Evolutionary conservation across 2,329 filamentous ascomycete genomes (phyloP), one percentile per base, ranked within the genome.

Genomic region (Alternaria longipes): DNA sequence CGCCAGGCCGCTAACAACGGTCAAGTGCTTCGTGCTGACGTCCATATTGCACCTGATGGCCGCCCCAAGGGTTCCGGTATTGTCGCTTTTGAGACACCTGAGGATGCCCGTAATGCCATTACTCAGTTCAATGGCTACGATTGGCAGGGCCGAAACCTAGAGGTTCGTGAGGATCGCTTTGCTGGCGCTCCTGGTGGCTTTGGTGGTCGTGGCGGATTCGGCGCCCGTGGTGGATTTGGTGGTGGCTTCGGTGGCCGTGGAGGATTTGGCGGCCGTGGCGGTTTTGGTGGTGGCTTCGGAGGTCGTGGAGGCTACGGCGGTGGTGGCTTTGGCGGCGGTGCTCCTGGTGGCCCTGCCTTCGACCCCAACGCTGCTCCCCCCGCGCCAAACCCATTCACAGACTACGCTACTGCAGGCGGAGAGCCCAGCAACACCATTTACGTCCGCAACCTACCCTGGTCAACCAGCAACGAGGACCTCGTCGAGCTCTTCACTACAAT

Each of bases 71-170:
- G 95, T 56, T 97, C 95, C 52, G 95, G 95, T 68, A 97, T 98
- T 60, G 95, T 99, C 63, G 93, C 95, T 42, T 99, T 97, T 78
- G 95, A 99, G 79, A 94, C 90, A 59, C 89, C 93, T 1, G 94
- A 98, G 60, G 95, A 99, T 81, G 94, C 95, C 42, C 92, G 93
- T 68, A 97, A 93, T 75, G 95, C 95, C 22, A 99, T 99, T 68
- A 90, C 93, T 75, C 94, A 97, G 71, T 99, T 98, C 85, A 97
- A 98, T 77, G 95, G 95, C 60, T 98, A 97, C 78, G 95, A 99
- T 67, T 99, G 95, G 95, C 94, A 98, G 79, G 95, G 95, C 11
- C 91, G 95, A 60, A 84, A 90, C 54, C 88, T 99, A 52, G 95
- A 99, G 79, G 95, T 99, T 65, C 93, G 95, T 65, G 94, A 98